Base-by-base conservation (phyloP, 129 eudicot species). In the Logfia minima region DNA sequence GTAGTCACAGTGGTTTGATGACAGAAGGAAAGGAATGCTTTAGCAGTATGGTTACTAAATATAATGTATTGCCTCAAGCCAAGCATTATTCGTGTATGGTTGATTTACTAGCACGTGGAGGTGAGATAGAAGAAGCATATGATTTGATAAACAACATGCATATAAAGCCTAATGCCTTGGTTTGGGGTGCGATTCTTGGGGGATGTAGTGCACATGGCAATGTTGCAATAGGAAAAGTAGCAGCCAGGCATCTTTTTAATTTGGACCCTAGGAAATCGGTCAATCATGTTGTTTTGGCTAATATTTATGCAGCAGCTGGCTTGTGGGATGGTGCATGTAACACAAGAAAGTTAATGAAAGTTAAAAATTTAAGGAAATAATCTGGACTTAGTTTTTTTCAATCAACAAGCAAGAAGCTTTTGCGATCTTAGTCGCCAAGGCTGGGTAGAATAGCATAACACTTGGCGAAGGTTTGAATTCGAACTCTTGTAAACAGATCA, bases 31-130 rank as follows among this genome's bases (percentile, higher is more conserved):
- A 77, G 78, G 83, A 75, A 45, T 86, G 67, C 28, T 88, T 88
- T 52, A 77, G 66, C 34, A 85, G 28, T 69, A 86, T 88, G 94
- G 80, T 87, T 77, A 66, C 69, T 18, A 83, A 70, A 58, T 85
- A 91, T 82, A 82, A 80, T 4, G 81, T 88, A 43, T 51, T 65
- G 79, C 97, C 94, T 9, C 82, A 83, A 77, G 77, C 68, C 23
- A 88, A 88, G 87, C 94, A 91, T 73, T 91, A 88, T 78, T 74
- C 97, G 6, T 91, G 94, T 74, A 74, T 88, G 90, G 88, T 91
- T 76, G 97, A 91, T 83, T 66, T 91, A 55, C 77, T 86, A 71
- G 94, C 92, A 23, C 88, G 97, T 48, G 87, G 88, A 31, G 97
- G 94, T 58, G 78, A 68, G 66, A 60, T 91, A 77, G 88, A 88